These are phyloP conservation scores for Calendula officinalis DNA, from an alignment of 129 eudicot species.

Conservation along the genomic window DNA sequence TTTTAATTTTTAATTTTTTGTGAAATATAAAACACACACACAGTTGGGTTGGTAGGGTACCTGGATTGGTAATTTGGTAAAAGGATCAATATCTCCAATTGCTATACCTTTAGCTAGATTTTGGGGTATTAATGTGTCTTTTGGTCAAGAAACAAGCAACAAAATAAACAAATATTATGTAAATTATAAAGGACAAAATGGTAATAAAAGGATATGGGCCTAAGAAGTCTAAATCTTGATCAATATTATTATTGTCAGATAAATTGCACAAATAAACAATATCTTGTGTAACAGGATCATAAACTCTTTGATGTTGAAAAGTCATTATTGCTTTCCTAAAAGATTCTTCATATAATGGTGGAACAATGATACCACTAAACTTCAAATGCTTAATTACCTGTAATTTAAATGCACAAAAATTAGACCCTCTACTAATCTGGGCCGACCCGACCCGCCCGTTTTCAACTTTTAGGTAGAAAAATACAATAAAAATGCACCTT, in stretches of 20 bases:
- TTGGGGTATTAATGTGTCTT: slow-evolving; percentile 61
- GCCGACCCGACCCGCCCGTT: neutral
- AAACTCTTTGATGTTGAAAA: slow-evolving; percentile 93
- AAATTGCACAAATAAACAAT: slow-evolving; percentile 65
- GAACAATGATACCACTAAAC: slow-evolving; percentile 55
- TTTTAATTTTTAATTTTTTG: neutral
- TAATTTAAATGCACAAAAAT: neutral
- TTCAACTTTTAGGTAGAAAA: no score
- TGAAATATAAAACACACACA: neutral
- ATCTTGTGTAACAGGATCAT: slow-evolving; percentile 63
- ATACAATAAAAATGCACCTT: slow-evolving; percentile 40
- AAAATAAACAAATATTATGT: slow-evolving; percentile 1
- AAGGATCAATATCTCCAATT: slow-evolving; percentile 79
- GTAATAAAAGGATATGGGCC: slow-evolving; percentile 91
- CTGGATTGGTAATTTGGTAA: slow-evolving; percentile 74
- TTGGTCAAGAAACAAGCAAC: slow-evolving; percentile 42
- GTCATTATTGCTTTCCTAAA: slow-evolving; percentile 82
- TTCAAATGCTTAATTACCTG: slow-evolving; percentile 92
- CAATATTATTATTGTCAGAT: slow-evolving; percentile 26
- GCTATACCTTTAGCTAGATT: slow-evolving; percentile 84
- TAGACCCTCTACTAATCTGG: no score
- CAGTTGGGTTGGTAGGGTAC: slow-evolving; percentile 28
- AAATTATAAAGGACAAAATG: neutral
- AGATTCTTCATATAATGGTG: slow-evolving; percentile 75
- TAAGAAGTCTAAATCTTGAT: slow-evolving; percentile 72